A percentile compares a stretch with the other conserved stretches of the same genome.
Conservation (phyloP, 768 basidiomycete genomes). For the Russula foetens region DNA sequence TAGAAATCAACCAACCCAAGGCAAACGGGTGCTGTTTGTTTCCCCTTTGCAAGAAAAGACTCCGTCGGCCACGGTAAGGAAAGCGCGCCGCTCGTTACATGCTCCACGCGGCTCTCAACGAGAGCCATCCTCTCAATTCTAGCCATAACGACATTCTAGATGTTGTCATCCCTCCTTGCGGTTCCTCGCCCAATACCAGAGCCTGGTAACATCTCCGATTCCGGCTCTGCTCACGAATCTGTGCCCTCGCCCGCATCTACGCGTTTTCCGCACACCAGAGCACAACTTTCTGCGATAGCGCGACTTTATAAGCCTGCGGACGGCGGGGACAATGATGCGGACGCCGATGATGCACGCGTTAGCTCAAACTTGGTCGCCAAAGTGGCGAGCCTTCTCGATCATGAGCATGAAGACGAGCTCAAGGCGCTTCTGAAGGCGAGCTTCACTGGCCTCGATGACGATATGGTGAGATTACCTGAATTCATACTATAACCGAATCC, state of each 20-base stretch:
- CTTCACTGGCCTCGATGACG: constrained; percentile 54
- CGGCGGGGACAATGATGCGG: constrained; percentile 47
- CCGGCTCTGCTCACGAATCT: constrained; percentile 11
- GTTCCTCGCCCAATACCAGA: constrained; percentile 14
- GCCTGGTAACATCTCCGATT: constrained; percentile 17
- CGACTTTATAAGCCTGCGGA: constrained; percentile 62
- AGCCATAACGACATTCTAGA: constrained; percentile 16
- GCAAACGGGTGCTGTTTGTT: too few species aligned
- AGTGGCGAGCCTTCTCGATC: constrained; percentile 63
- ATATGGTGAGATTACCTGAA: constrained; percentile 42
- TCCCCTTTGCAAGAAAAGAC: background rate
- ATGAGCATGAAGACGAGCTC: constrained; percentile 83
- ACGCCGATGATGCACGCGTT: constrained; percentile 47
- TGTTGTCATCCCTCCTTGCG: constrained; percentile 20
- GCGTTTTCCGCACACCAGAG: constrained; percentile 76
- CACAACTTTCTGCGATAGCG: constrained; percentile 67
- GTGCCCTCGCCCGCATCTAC: constrained; percentile 14
- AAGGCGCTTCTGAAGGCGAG: constrained; percentile 64
- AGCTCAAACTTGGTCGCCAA: constrained; percentile 55
- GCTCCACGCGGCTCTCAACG: constrained; percentile 20
- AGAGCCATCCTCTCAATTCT: constrained; percentile 21
- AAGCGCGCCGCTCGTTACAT: constrained; percentile 14
- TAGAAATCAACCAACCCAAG: constrained; percentile 1
- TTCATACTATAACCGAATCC: background rate
- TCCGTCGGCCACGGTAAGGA: constrained; percentile 4